Evolutionary conservation across 306 rosid species (phyloP), one percentile per base, ranked within the genome.

Genomic region (Oxytropis ochrocephala): DNA sequence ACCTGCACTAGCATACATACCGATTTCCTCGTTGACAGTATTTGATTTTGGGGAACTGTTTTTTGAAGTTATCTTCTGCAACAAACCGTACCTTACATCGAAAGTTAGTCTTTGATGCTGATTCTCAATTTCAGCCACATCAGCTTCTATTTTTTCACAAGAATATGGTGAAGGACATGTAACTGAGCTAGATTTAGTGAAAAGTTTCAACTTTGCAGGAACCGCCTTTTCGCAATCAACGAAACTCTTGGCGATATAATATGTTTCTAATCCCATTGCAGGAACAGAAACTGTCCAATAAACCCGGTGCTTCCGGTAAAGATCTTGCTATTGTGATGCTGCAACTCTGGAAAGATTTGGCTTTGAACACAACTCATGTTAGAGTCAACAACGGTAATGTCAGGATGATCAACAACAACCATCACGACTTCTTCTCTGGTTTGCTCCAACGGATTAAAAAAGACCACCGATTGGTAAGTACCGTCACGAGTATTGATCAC

Each of bases 351-450:
- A 39, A 87, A 89, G 76, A 91, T 62, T 82, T 94, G 99, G 81
- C 99, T 91, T 57, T 70, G 79, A 67, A 94, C 76, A 73, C 99
- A 94, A 41, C 71, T 79, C 95, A 88, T 85, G 79, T 89, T 87
- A 16, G 89, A 78, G 75, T 91, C 89, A 70, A 91, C 77, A 74
- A 94, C 95, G 29, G 89, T 68, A 73, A 94, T 73, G 70, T 91
- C 96, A 6, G 92, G 89, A 53, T 85, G 76, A 73, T 84, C 86
- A 41, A 94, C 95, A 78, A 90, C 74, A 33, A 85, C 80, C 96
- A 94, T 84, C 58, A 83, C 95, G 67, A 94, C 85, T 78, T 94
- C 99, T 75, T 87, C 92, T 69, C 99, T 89, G 70, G 92, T 89
- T 79, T 88, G 99, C 81, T 83, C 99, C 63, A 78, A 60, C 59